Evolutionary conservation across 306 rosid species (phyloP).

Genomic region (Lagenaria siceraria): DNA sequence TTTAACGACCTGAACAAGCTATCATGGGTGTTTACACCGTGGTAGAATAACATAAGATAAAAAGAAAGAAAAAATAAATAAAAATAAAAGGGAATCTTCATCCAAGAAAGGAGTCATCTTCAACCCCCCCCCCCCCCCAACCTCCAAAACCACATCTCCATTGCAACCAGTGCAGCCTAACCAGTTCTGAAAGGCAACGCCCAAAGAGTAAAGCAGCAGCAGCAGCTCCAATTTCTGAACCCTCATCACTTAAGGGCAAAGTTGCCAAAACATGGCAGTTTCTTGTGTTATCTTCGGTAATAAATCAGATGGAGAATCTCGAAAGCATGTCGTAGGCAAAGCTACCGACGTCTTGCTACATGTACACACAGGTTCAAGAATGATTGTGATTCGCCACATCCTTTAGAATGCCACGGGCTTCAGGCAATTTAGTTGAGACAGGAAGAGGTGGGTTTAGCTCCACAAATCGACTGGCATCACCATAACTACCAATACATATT

Average conservation of each 20-base stretch:
- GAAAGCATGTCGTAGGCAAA: background rate
- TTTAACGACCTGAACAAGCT: background rate
- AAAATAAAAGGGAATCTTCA: background rate
- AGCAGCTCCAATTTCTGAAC: background rate
- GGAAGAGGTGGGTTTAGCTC: constrained; percentile 52
- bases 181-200: background rate
- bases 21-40: background rate
- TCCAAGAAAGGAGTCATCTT: background rate
- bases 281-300: background rate
- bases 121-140: background rate
- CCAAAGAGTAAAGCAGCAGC: background rate
- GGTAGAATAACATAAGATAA: background rate
- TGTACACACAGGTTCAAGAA: constrained; percentile 11
- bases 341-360: background rate
- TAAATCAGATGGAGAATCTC: background rate
- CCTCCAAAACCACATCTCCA: background rate
- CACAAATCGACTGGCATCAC: constrained; percentile 33
- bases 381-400: constrained; percentile 11
- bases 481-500: constrained; percentile 50
- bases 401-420: constrained; percentile 12
- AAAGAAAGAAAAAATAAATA: background rate
- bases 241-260: background rate
- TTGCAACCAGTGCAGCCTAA: background rate
- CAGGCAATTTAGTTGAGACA: constrained; percentile 29
- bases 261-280: background rate